phyloP scores from a whole-genome alignment of 768 basidiomycete genomes.

The Collybia mongolica region DNA sequence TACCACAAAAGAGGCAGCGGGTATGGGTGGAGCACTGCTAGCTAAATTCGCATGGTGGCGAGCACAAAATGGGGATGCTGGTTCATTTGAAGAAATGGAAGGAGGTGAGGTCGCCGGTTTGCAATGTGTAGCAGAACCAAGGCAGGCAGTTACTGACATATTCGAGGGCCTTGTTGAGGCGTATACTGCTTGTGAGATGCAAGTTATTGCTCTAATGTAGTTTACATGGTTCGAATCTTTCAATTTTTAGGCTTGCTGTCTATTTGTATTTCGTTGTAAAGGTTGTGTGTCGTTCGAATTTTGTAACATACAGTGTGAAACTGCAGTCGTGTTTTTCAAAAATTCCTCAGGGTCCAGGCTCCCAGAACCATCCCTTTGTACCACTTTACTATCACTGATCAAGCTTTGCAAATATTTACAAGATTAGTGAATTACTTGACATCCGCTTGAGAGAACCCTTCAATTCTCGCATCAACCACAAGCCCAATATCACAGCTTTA shows the following conservation, averaged over 20 bases:
- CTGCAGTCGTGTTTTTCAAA: no score
- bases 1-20: constrained; percentile 66
- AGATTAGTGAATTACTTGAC: no score
- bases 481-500: no score
- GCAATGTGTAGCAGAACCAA: constrained; percentile 62
- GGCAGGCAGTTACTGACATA: constrained; percentile 37
- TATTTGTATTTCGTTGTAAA: neutral
- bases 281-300: neutral
- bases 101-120: constrained; percentile 48
- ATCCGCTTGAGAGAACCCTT: no score
- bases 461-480: no score
- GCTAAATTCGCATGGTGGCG: constrained; percentile 76
- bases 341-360: no score
- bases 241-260: no score
- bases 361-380: no score
- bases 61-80: constrained; percentile 33
- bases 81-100: constrained; percentile 67
- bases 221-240: no score
- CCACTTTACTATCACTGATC: no score
- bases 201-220: constrained; percentile 28
- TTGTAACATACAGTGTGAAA: no score
- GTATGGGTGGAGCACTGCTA: constrained; percentile 68
- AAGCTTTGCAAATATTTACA: no score
- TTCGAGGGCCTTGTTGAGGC: constrained; percentile 53
- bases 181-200: constrained; percentile 59